Conservation (phyloP, 2,329 filamentous ascomycete species). For the Talaromyces atroroseus region DNA sequence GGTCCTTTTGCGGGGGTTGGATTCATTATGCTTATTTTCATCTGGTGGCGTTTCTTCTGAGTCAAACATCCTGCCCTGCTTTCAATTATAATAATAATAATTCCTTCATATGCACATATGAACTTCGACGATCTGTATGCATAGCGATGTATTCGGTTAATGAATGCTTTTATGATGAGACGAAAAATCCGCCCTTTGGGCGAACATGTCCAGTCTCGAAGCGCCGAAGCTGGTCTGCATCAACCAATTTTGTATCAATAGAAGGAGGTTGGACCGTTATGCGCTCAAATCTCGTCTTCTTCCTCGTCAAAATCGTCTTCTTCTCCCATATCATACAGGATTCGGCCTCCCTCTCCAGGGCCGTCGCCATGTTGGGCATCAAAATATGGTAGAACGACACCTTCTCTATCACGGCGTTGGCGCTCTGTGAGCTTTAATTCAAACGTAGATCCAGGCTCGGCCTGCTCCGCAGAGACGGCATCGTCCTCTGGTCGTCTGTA, state of each 20-base stretch:
- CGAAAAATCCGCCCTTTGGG: not conserved
- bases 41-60: conserved; percentile 92
- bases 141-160: conserved; percentile 12
- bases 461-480: conserved; percentile 41
- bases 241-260: conserved; percentile 1
- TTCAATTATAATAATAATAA: conserved; percentile 15
- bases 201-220: not conserved
- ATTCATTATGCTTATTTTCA: conserved; percentile 75
- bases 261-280: not conserved
- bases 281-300: conserved; percentile 73
- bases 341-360: conserved; percentile 79
- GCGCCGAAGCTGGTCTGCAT: not conserved
- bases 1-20: conserved; percentile 79
- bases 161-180: not conserved
- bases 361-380: conserved; percentile 76
- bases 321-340: conserved; percentile 91
- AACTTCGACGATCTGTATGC: conserved; percentile 27
- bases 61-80: conserved; percentile 1
- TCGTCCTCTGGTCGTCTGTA: conserved; percentile 51
- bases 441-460: conserved; percentile 70
- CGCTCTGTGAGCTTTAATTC: conserved; percentile 82
- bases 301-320: conserved; percentile 98
- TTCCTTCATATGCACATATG: conserved; percentile 30
- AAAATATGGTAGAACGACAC: conserved; percentile 89
- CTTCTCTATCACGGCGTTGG: conserved; percentile 78